Percentiles rank a stretch among this genome's conserved stretches.
Evolutionary conservation across 345 rosid genomes (phyloP).

Genomic region (Orychophragmus violaceus): DNA sequence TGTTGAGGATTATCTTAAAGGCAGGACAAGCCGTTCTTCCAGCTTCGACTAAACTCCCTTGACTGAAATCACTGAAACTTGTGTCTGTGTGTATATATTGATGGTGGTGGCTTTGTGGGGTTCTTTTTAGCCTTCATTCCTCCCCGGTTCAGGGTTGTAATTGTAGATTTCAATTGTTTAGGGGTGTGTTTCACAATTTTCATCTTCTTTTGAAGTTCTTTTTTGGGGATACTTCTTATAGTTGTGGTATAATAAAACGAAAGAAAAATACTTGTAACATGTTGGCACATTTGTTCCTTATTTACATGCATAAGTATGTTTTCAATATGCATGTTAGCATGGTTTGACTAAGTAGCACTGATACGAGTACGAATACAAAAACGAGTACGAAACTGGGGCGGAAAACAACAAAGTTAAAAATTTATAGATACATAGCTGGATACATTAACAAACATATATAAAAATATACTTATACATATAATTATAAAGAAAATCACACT

Average conservation of each 20-base stretch:
- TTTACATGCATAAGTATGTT: too few relatives aligned
- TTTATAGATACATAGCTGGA: too few relatives aligned
- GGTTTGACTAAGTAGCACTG: too few relatives aligned
- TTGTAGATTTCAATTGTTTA: constrained; percentile 14
- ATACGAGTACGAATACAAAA: too few relatives aligned
- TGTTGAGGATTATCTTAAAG: constrained; percentile 78
- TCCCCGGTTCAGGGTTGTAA: constrained; percentile 24
- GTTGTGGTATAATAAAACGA: constrained; percentile 7
- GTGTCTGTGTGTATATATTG: constrained; percentile 1
- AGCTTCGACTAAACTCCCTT: constrained; percentile 59
- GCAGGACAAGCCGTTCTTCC: constrained; percentile 87
- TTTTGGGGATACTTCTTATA: constrained; percentile 6
- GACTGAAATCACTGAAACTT: not conserved
- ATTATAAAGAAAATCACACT: too few relatives aligned
- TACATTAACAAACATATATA: too few relatives aligned
- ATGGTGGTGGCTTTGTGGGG: constrained; percentile 10
- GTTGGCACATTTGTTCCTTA: too few relatives aligned
- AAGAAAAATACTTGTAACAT: not conserved
- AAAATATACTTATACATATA: too few relatives aligned
- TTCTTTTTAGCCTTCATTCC: constrained; percentile 61
- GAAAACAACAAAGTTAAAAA: too few relatives aligned
- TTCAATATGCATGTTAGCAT: too few relatives aligned
- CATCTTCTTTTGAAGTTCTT: not conserved
- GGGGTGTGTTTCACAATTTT: not conserved
- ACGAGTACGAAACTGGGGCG: too few relatives aligned